phyloP scores from a whole-genome alignment of 352 stramenopile genomes.

The Globisporangium irregulare region DNA sequence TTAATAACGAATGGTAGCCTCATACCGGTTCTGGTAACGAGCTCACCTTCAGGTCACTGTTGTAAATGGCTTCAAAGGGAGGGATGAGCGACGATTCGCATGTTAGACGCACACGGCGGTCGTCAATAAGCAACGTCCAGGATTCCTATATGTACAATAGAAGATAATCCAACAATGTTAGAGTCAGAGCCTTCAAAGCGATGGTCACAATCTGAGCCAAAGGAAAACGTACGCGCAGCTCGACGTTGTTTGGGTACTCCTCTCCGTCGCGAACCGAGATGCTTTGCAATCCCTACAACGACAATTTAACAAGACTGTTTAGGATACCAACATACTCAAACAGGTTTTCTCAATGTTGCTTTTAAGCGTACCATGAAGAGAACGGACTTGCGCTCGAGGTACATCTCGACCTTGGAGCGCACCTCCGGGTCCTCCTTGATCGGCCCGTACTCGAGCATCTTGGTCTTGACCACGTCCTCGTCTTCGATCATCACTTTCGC shows the following conservation, averaged over 20 bases:
- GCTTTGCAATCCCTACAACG: constrained; percentile 33
- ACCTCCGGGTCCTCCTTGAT: constrained; percentile 85
- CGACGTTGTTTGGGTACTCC: constrained; percentile 54
- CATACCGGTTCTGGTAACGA: background rate
- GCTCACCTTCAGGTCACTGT: constrained; percentile 55
- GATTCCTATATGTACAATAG: constrained; percentile 42
- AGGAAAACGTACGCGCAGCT: constrained; percentile 43
- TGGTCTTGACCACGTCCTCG: constrained; percentile 64
- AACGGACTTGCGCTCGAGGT: constrained; percentile 74
- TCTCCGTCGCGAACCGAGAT: constrained; percentile 58
- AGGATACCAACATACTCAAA: no score
- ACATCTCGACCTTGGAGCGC: constrained; percentile 82
- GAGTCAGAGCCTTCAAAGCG: background rate
- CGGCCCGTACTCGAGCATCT: constrained; percentile 80
- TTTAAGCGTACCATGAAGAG: constrained; percentile 62
- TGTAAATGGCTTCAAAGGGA: constrained; percentile 78
- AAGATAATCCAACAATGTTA: background rate
- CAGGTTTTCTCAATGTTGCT: no score
- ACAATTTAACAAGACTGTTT: no score
- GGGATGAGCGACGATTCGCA: constrained; percentile 81
- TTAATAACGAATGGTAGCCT: no score
- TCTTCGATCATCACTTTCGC: constrained; percentile 77
- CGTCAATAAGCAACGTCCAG: constrained; percentile 81
- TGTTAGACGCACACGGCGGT: constrained; percentile 67
- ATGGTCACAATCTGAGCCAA: background rate